A percentile compares a stretch with the other conserved stretches of the same genome.
Evolutionary conservation across 441 rosid species (phyloP).

Genomic region (Sinapis alba): DNA sequence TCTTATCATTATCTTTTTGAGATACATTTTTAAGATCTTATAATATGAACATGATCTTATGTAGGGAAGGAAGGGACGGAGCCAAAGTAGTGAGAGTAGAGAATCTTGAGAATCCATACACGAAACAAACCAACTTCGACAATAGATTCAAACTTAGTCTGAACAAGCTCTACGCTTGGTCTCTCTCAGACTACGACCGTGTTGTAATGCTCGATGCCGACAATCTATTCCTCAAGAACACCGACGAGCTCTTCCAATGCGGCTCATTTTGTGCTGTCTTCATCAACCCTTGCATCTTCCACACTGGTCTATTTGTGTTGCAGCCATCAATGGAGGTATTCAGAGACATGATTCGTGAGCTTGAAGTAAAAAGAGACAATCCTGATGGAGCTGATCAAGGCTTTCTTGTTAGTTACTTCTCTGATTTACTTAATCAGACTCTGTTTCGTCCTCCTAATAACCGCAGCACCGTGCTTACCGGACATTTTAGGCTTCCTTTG

Average conservation of each 20-base stretch:
- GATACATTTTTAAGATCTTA: not conserved
- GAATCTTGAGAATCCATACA: conserved; percentile 87
- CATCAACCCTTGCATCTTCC: conserved; percentile 97
- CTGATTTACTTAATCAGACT: conserved; percentile 77
- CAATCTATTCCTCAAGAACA: conserved; percentile 77
- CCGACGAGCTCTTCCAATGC: conserved; percentile 91
- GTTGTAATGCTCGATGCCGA: conserved; percentile 93
- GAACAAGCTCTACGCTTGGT: conserved; percentile 95
- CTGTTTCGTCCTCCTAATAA: conserved; percentile 71
- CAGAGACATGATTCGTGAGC: conserved; percentile 75
- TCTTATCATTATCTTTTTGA: not conserved
- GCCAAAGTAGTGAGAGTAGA: conserved; percentile 84
- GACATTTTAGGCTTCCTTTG: conserved; percentile 81
- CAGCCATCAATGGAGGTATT: conserved; percentile 78
- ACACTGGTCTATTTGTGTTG: conserved; percentile 91
- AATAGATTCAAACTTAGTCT: conserved; percentile 81
- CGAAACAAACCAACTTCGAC: conserved; percentile 56
- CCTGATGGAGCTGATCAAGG: conserved; percentile 98
- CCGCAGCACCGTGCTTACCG: conserved; percentile 55
- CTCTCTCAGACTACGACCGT: conserved; percentile 73
- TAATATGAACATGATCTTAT: not conserved
- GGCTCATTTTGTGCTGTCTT: conserved; percentile 95
- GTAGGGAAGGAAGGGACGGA: conserved; percentile 78
- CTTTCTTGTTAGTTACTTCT: conserved; percentile 83
- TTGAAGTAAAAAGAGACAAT: conserved; percentile 60